Base-by-base conservation (phyloP, 1,139 yeast genomes). In the Sugiyamaella xylanicola region DNA sequence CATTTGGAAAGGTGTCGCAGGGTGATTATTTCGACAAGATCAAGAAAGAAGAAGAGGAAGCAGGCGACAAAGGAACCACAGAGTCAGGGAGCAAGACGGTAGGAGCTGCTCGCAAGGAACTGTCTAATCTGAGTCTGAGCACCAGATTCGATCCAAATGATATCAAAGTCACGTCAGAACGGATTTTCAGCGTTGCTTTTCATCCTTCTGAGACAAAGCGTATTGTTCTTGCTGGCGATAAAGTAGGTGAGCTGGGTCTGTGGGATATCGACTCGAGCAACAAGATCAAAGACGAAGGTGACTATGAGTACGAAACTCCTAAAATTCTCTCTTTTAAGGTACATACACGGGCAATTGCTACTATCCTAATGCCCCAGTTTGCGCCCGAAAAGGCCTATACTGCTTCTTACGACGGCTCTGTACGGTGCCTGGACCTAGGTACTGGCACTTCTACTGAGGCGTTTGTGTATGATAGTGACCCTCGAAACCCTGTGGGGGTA, bases 401-500 rank as follows among this genome's bases (percentile, higher is more conserved):
- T 0, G 78, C 86, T 8, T 85, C 96, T 0, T 92, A 92, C 68
- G 99, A 93, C 71, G 97, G 97, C 0, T 84, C 95, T 0, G 78
- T 92, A 3, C 75, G 98, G 55, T 72, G 78, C 35, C 75, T 90
- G 57, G 96, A 93, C 68, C 71, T 93, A 57, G 75, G 78, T 44
- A 81, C 81, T 48, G 77, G 85, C 57, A 72, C 79, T 43, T 82
- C 91, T 7, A 68, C 78, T 1, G 95, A 89, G 60, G 70, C 84
- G 1, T 71, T 65, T 54, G 70, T 70, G 1, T 62, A 61, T 37
- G 68, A 66, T 25, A 55, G 63, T 16, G 64, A 68, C 41, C 67
- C 70, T 2, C 48, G 65, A 9, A 53, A 67, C 39, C 70, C 71
- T 2, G 61, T 65, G 2, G 73, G 72, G 7, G 62, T 71, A 11